Base-by-base conservation (phyloP, 176 grass and related monocot species). In the Poa pratensis region DNA sequence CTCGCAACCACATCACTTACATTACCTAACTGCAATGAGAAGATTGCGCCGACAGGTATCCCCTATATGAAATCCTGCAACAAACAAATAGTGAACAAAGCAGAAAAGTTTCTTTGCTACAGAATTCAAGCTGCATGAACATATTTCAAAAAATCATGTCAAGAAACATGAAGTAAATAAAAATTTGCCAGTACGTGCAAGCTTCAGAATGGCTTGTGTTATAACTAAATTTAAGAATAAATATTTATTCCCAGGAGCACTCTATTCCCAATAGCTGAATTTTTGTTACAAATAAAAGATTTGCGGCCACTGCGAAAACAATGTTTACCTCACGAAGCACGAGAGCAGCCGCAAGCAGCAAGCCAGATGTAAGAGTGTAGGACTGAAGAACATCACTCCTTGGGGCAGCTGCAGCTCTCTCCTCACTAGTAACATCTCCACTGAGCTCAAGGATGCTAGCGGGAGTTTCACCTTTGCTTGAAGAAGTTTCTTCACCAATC, bases 361-460 rank as follows among this genome's bases (percentile, higher is more conserved):
- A 86, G 51, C 74, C 74, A 50, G 92, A 97, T 11, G 92, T 97
- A 65, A 90, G 40, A 51, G 78, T 79, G 43, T 90, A 97, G 45
- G 94, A 88, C 55, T 88, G 92, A 88, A 97, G 92, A 61, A 97
- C 88, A 5, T 77, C 83, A 85, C 30, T 82, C 93, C 94, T 91
- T 20, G 78, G 88, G 20, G 90, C 69, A 81, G 70, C 74, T 55
- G 58, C 26, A 81, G 66, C 40, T 53, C 78, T 77, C 3, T 14
- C 63, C 52, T 76, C 69, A 16, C 11, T 50, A 6, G 73, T 66
- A 89, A 30, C 76, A 27, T 70, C 45, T 10, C 17, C 66, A 82
- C 45, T 57, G 34, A 60, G 57, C 53, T 83, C 68, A 24, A 78
- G 71, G 55, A 68, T 60, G 55, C 80, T 39, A 57, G 37, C 49